These are phyloP conservation scores for Schizophyllum commune DNA, from an alignment of 1,284 basidiomycete species.

Conservation along the genomic window DNA sequence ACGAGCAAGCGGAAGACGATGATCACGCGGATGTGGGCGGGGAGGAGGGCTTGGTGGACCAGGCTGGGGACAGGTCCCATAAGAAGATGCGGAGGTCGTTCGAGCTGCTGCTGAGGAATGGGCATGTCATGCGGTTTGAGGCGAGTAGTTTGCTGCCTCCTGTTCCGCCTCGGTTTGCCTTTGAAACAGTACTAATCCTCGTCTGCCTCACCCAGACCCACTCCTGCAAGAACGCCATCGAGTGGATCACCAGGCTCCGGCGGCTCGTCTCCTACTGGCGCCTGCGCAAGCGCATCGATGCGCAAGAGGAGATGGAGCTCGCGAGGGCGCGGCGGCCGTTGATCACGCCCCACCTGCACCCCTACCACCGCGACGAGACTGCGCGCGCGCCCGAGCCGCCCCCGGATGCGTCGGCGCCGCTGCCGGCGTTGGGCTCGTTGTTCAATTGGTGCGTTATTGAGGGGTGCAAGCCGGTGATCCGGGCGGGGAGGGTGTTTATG, in stretches of 20 bases:
- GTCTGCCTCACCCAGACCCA: slow-evolving; percentile 35
- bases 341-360: slow-evolving; percentile 46
- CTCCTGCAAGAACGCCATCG: slow-evolving; percentile 56
- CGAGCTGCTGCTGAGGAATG: slow-evolving; percentile 66
- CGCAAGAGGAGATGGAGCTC: slow-evolving; percentile 73
- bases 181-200: not conserved
- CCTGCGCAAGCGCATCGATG: slow-evolving; percentile 59
- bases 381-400: slow-evolving; percentile 40
- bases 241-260: slow-evolving; percentile 73
- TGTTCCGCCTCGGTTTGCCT: not conserved
- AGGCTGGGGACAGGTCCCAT: slow-evolving; percentile 34
- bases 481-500: slow-evolving; percentile 63
- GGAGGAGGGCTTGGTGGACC: slow-evolving; percentile 40
- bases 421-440: slow-evolving; percentile 51
- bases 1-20: slow-evolving; percentile 19
- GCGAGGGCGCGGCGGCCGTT: slow-evolving; percentile 48
- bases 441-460: slow-evolving; percentile 80
- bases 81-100: slow-evolving; percentile 65
- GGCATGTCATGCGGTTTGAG: slow-evolving; percentile 69
- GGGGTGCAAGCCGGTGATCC: slow-evolving; percentile 65
- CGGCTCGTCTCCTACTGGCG: slow-evolving; percentile 72
- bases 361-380: slow-evolving; percentile 29
- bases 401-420: slow-evolving; percentile 39
- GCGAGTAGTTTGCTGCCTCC: slow-evolving; percentile 29
- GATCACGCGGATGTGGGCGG: slow-evolving; percentile 59